Percentiles rank a stretch among this genome's conserved stretches.
These are phyloP conservation scores for Moesziomyces antarcticus DNA, from an alignment of 1,284 basidiomycete species.

Conservation along the genomic window DNA sequence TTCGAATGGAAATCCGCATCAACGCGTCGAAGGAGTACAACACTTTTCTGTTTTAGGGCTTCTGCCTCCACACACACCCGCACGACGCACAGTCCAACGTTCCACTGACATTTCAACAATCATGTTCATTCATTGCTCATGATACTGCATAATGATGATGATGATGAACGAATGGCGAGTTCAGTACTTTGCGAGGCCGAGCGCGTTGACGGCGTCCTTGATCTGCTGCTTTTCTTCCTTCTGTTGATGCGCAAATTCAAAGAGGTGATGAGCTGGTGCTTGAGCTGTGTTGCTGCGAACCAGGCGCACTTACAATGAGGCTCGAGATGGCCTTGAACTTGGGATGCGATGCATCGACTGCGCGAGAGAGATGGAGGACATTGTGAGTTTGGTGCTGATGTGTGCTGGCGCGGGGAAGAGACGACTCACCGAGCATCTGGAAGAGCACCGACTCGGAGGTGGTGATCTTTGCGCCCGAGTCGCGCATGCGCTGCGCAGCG, in stretches of 20 bases:
- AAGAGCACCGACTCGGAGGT: slow-evolving; percentile 85
- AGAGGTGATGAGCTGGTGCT: background rate
- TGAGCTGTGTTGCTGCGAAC: no score
- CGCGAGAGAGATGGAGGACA: no score
- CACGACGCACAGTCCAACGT: no score
- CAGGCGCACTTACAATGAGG: slow-evolving; percentile 70
- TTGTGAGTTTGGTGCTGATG: no score
- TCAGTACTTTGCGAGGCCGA: slow-evolving; percentile 43
- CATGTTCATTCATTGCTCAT: no score
- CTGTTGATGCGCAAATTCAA: slow-evolving; percentile 8
- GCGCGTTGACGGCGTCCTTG: slow-evolving; percentile 48
- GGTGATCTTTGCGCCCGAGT: slow-evolving; percentile 79
- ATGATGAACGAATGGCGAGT: background rate
- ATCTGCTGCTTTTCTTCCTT: slow-evolving; percentile 61
- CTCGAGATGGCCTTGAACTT: slow-evolving; percentile 80
- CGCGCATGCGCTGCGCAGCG: slow-evolving; percentile 74
- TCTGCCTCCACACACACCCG: no score
- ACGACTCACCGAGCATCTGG: slow-evolving; percentile 73
- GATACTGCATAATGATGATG: no score
- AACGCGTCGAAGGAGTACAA: no score
- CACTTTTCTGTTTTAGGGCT: no score
- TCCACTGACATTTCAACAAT: no score
- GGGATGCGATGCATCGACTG: slow-evolving; percentile 74
- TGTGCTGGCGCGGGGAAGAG: background rate
- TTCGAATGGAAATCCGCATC: no score